phyloP scores from a whole-genome alignment of 176 grass and related monocot species.

The Eleusine indica region DNA sequence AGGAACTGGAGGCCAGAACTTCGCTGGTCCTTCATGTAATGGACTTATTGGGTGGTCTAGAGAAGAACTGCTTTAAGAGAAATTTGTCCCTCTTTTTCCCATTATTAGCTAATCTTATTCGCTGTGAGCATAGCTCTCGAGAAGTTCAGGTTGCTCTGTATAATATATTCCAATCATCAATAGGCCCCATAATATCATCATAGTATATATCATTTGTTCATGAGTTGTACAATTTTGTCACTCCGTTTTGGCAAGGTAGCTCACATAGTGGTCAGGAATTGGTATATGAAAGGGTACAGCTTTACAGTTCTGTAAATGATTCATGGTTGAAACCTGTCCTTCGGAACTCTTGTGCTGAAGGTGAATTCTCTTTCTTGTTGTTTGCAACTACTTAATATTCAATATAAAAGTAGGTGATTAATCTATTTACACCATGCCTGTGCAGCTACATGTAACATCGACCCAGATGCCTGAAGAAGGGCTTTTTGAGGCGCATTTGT shows the following conservation, averaged over 20 bases:
- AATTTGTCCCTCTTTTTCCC: constrained; percentile 79
- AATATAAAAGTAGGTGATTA: constrained; percentile 15
- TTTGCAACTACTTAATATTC: constrained; percentile 10
- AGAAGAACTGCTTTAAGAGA: constrained; percentile 71
- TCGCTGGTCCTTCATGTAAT: constrained; percentile 71
- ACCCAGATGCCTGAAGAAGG: constrained; percentile 34
- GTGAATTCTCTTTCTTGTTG: constrained; percentile 41
- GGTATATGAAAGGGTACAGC: constrained; percentile 39
- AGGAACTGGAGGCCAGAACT: constrained; percentile 84
- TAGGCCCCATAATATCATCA: constrained; percentile 73
- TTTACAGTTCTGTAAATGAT: constrained; percentile 47
- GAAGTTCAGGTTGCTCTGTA: constrained; percentile 78
- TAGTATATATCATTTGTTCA: constrained; percentile 49
- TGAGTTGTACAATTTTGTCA: constrained; percentile 48
- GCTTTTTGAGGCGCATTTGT: constrained; percentile 36
- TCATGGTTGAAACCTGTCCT: constrained; percentile 23
- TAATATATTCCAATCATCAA: constrained; percentile 79
- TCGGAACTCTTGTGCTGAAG: constrained; percentile 38
- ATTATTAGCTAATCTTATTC: constrained; percentile 76
- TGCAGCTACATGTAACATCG: constrained; percentile 46
- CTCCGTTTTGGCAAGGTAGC: constrained; percentile 29
- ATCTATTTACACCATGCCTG: constrained; percentile 29
- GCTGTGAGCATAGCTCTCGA: constrained; percentile 80
- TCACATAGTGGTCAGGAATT: constrained; percentile 32
- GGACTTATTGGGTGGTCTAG: constrained; percentile 64